A percentile compares a stretch with the other conserved stretches of the same genome.
Evolutionary conservation across 31 red algal species (phyloP).

Genomic region (Bonnemaisonia californica): DNA sequence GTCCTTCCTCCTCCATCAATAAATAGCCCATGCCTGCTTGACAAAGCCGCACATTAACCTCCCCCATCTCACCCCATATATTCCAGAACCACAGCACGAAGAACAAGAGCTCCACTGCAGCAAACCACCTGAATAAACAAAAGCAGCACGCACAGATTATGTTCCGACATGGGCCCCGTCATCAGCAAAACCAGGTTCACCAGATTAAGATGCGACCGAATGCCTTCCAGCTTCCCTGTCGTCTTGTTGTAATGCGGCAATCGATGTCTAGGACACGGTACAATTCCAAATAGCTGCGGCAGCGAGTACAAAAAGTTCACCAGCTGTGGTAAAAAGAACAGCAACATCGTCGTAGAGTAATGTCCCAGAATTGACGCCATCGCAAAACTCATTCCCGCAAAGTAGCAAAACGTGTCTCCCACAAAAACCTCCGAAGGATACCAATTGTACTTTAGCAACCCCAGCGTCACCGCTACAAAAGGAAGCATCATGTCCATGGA

Average conservation of each 20-base stretch:
- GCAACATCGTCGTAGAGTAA: slow-evolving; percentile 87
- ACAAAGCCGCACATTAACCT: too few species aligned
- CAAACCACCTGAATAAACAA: slow-evolving; percentile 83
- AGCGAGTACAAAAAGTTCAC: slow-evolving; percentile 96
- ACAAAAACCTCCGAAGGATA: slow-evolving; percentile 94
- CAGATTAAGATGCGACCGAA: slow-evolving; percentile 82
- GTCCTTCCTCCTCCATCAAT: too few species aligned
- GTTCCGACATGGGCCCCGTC: slow-evolving; percentile 91
- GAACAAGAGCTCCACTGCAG: slow-evolving; percentile 69
- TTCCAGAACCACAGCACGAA: slow-evolving; percentile 43
- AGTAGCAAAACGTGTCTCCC: slow-evolving; percentile 99
- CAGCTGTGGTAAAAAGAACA: slow-evolving; percentile 97
- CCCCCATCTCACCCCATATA: slow-evolving; percentile 56
- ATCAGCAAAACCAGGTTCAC: slow-evolving; percentile 89
- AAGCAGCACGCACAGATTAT: slow-evolving; percentile 77
- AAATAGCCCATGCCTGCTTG: too few species aligned
- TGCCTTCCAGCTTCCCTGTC: slow-evolving; percentile 80
- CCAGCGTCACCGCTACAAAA: slow-evolving; percentile 80
- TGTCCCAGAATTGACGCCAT: slow-evolving; percentile 97
- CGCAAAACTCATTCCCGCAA: slow-evolving; percentile 98
- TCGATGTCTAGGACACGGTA: slow-evolving; percentile 97
- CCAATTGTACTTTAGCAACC: slow-evolving; percentile 93
- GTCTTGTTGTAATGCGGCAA: slow-evolving; percentile 84
- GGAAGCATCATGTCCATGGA: slow-evolving; percentile 93
- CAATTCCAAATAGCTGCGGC: slow-evolving; percentile 94